A percentile compares a stretch with the other conserved stretches of the same genome.
Evolutionary conservation across 2,329 filamentous ascomycete species (phyloP).

Genomic region (Fusarium sp.): DNA sequence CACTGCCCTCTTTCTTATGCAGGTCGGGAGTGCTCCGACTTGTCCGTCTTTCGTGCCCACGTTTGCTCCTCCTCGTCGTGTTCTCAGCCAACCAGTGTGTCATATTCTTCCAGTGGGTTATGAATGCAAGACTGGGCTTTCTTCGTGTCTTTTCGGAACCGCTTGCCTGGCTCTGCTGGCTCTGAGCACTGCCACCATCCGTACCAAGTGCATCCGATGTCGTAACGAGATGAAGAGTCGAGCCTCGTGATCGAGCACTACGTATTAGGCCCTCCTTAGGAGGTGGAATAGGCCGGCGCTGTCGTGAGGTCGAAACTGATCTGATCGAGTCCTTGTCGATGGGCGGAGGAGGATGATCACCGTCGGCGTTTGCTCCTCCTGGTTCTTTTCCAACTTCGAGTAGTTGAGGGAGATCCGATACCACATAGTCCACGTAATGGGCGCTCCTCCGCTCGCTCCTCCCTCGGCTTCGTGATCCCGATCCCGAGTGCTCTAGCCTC

Average conservation of each 20-base stretch:
- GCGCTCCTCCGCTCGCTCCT: slow-evolving; percentile 81
- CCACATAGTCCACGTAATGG: slow-evolving; percentile 70
- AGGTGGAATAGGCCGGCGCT: slow-evolving; percentile 80
- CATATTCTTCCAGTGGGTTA: slow-evolving; percentile 73
- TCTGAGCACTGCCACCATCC: slow-evolving; percentile 36
- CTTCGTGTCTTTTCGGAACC: slow-evolving; percentile 62
- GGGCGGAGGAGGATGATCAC: slow-evolving; percentile 73
- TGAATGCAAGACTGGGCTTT: slow-evolving; percentile 68
- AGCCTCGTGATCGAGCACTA: slow-evolving; percentile 80
- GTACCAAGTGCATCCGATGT: slow-evolving; percentile 63
- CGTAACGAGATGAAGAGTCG: slow-evolving; percentile 87
- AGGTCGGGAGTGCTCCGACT: slow-evolving; percentile 72
- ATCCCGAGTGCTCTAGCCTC: slow-evolving; percentile 56
- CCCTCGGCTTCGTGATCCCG: slow-evolving; percentile 76
- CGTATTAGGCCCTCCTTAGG: slow-evolving; percentile 83
- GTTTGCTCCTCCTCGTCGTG: slow-evolving; percentile 63
- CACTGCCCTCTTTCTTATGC: slow-evolving; percentile 59
- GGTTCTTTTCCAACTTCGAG: slow-evolving; percentile 68
- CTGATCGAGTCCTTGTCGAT: slow-evolving; percentile 83
- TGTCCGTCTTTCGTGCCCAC: slow-evolving; percentile 60
- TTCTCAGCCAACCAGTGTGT: slow-evolving; percentile 73
- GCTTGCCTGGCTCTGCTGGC: slow-evolving; percentile 45
- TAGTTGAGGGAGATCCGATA: slow-evolving; percentile 82
- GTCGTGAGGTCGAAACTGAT: slow-evolving; percentile 80
- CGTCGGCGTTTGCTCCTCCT: slow-evolving; percentile 57